phyloP scores from a whole-genome alignment of 768 basidiomycete species.

The Mycena filopes region DNA sequence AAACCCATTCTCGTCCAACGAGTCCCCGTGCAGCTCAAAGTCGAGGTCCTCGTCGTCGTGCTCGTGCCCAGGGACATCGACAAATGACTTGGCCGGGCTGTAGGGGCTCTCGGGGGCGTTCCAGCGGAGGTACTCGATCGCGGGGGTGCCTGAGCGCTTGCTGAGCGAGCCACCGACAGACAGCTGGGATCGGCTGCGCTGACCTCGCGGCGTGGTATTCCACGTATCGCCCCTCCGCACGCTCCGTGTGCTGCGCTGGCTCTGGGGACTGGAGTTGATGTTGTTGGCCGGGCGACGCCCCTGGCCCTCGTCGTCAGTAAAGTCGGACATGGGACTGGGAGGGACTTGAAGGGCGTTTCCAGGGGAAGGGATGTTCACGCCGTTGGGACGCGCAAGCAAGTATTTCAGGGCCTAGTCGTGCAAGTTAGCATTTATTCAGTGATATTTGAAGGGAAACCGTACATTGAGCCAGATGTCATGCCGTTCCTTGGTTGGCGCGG shows the following conservation, averaged over 20 bases:
- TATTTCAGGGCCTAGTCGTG: constrained; percentile 85
- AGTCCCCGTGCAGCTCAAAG: constrained; percentile 85
- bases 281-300: constrained; percentile 31
- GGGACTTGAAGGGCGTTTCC: constrained; percentile 50
- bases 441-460: constrained; percentile 39
- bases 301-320: constrained; percentile 64
- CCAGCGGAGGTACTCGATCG: constrained; percentile 90
- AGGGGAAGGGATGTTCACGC: constrained; percentile 50
- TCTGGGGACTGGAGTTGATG: constrained; percentile 71
- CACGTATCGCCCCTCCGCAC: constrained; percentile 69
- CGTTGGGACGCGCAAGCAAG: constrained; percentile 79
- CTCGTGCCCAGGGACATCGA: constrained; percentile 55
- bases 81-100: constrained; percentile 78
- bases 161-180: constrained; percentile 79
- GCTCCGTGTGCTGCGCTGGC: constrained; percentile 77
- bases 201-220: constrained; percentile 82
- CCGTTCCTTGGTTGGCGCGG: constrained; percentile 93
- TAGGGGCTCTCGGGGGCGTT: constrained; percentile 79
- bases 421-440: constrained; percentile 18
- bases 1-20: constrained; percentile 79
- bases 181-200: constrained; percentile 82
- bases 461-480: constrained; percentile 98
- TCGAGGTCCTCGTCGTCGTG: constrained; percentile 74
- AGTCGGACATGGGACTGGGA: constrained; percentile 62
- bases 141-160: constrained; percentile 91